Conservation (phyloP, 2,329 filamentous ascomycete genomes). For the Aspergillus fumigatiaffinis region DNA sequence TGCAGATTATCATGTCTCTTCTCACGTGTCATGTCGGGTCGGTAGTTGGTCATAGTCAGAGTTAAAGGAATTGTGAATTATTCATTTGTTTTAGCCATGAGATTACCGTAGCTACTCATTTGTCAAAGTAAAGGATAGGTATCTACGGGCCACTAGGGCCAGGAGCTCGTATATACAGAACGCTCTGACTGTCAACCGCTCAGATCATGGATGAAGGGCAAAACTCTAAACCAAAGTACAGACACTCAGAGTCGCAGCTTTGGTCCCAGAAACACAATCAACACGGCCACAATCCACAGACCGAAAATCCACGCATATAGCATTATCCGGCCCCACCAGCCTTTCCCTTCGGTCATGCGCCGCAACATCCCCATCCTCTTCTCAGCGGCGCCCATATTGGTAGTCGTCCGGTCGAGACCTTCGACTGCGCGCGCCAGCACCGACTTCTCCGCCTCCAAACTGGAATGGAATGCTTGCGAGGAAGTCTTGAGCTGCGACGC, state of each 20-base stretch:
- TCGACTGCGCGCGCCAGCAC: conserved; percentile 67
- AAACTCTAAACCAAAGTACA: not conserved
- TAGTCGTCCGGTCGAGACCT: conserved; percentile 72
- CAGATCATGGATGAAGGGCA: not conserved
- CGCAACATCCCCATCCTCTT: conserved; percentile 72
- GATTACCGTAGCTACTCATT: not conserved
- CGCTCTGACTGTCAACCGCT: not conserved
- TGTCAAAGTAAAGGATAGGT: not conserved
- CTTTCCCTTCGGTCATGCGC: conserved; percentile 80
- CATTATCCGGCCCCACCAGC: conserved; percentile 79
- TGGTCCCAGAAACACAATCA: conserved; percentile 80
- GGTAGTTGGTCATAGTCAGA: conserved; percentile 31
- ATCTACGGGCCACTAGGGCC: not conserved
- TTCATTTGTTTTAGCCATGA: conserved; percentile 17
- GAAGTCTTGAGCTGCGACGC: conserved; percentile 73
- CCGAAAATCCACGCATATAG: conserved; percentile 81
- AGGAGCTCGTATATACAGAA: not conserved
- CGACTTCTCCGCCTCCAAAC: conserved; percentile 70
- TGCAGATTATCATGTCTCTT: conserved; percentile 31
- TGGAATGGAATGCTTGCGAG: conserved; percentile 65
- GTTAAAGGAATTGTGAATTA: conserved; percentile 22
- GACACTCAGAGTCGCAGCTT: conserved; percentile 73
- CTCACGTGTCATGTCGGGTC: conserved; percentile 36
- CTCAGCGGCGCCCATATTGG: conserved; percentile 71
- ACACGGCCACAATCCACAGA: conserved; percentile 70